Evolutionary conservation across 306 rosid genomes (phyloP), one percentile per base, ranked within the genome.

Genomic region (Inga oerstediana): DNA sequence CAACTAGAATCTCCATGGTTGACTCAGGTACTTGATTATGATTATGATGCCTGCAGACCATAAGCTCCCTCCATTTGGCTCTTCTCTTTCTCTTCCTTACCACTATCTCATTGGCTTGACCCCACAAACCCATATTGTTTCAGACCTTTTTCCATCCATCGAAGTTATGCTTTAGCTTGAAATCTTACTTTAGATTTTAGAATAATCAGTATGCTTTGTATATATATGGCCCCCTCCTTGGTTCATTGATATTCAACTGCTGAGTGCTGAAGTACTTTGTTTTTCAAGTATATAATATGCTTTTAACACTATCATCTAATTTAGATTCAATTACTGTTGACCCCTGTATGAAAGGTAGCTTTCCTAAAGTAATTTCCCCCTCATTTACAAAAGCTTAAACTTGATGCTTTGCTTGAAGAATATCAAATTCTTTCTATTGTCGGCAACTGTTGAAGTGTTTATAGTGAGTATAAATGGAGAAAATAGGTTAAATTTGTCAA

Each of bases 11-110:
- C 19, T 35, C 54, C 39, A 51, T 74, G 46, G 81, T 84, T 87
- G 90, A 87, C 87, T 77, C 56, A 48, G 74, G 49, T 70, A 22
- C 81, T 64, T 44, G 86, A 86, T 87, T 58, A 70, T 48, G 82
- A 84, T 83, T 65, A 88, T 32, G 34, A 2, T 2, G 34, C 3
- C 59, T 64, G 43, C 24, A 49, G 51, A 45, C 71, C 81, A 52
- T 54, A 14, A 10, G 15, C 30, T 22, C 66, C 44, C 39, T 49
- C 77, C 68, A 78, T 79, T 51, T 67, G 62, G 82, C 75, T 19
- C 81, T 75, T 81, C 82, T 76, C 54, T 49, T 37, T 37, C 54
- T 49, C 46, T 58, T 77, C 37, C 87, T 69, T 35, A 70, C 81
- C 73, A 72, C 79, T 70, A 54, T 85, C 80, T 81, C 69, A 68